Evolutionary conservation across 2,329 filamentous ascomycete genomes (phyloP).

Genomic region (Pseudogymnoascus sp.): DNA sequence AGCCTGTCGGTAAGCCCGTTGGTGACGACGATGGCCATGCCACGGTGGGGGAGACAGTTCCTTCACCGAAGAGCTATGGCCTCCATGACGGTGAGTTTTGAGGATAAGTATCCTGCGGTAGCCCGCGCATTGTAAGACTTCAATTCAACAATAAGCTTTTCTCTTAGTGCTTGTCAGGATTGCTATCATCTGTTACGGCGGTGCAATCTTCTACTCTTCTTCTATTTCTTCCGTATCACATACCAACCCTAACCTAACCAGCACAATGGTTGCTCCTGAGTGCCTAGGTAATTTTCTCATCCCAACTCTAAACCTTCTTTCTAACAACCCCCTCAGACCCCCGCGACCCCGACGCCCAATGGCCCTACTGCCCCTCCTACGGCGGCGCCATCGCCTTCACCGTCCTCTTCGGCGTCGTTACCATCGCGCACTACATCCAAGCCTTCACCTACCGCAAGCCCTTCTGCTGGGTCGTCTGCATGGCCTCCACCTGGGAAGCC

Average conservation of each 20-base stretch:
- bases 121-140: background rate
- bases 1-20: background rate
- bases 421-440: conserved; percentile 25
- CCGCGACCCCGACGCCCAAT: conserved; percentile 16
- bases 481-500: conserved; percentile 33
- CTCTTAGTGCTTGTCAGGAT: background rate
- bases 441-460: conserved; percentile 27
- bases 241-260: background rate
- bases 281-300: background rate
- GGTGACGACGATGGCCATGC: background rate
- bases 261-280: background rate
- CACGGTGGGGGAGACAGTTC: background rate
- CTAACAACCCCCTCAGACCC: background rate
- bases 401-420: conserved; percentile 26
- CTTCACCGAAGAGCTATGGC: background rate
- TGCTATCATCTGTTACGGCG: background rate
- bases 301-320: background rate
- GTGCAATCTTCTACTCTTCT: background rate
- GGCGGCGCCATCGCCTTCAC: conserved; percentile 28
- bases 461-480: conserved; percentile 37
- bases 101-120: background rate
- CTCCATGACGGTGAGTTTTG: background rate
- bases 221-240: background rate
- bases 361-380: conserved; percentile 29
- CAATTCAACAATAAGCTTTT: background rate